Evolutionary conservation across 2,329 filamentous ascomycete species (phyloP).

Genomic region (Monosporascus ibericus): DNA sequence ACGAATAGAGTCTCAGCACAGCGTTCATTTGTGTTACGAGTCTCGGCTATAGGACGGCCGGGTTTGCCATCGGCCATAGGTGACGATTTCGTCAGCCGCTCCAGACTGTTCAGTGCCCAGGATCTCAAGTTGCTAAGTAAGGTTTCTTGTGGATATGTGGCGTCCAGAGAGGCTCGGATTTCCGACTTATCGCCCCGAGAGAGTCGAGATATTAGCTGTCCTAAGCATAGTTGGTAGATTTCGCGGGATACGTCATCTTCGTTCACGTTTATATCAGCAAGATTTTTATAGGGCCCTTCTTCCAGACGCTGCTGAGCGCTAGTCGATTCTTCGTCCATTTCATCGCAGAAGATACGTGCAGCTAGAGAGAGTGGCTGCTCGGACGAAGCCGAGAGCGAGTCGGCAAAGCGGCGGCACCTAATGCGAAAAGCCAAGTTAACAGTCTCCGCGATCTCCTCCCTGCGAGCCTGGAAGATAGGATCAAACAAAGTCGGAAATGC

Average conservation of each 20-base stretch:
- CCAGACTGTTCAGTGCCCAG: slow-evolving; percentile 16
- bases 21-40: too few relatives aligned
- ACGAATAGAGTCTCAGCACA: slow-evolving; percentile 8
- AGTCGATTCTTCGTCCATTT: background rate
- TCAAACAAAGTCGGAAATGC: slow-evolving; percentile 15
- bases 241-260: slow-evolving; percentile 1
- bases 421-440: slow-evolving; percentile 18
- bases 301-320: slow-evolving; percentile 7
- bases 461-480: background rate
- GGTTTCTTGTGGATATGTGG: slow-evolving; percentile 5
- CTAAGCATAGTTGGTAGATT: slow-evolving; percentile 7
- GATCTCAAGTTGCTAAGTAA: slow-evolving; percentile 12
- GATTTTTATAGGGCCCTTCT: slow-evolving; percentile 14
- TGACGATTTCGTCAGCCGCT: slow-evolving; percentile 2
- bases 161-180: slow-evolving; percentile 5
- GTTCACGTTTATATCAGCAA: slow-evolving; percentile 9
- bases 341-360: slow-evolving; percentile 17
- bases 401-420: slow-evolving; percentile 15
- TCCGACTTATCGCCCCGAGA: slow-evolving; percentile 1
- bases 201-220: slow-evolving; percentile 6
- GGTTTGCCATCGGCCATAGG: background rate
- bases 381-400: slow-evolving; percentile 6
- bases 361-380: slow-evolving; percentile 12
- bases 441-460: background rate
- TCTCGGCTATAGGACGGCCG: background rate